Conservation (phyloP, 2,329 filamentous ascomycete species). For the Sarocladium oryzae region DNA sequence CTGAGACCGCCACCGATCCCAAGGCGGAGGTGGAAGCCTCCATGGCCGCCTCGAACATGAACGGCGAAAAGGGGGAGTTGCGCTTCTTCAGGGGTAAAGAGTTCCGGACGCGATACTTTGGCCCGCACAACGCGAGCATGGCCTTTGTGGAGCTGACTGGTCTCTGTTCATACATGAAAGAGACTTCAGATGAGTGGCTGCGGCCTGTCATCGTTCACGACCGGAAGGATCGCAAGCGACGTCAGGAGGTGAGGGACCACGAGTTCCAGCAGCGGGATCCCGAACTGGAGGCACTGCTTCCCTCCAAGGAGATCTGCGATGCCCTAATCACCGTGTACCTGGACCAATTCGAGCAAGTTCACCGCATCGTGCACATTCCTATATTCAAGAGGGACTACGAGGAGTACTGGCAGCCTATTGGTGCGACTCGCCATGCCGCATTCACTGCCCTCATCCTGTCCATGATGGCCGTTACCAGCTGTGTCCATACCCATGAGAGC, state of each 20-base stretch:
- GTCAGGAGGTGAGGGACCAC: constrained; percentile 45
- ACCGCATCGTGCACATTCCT: constrained; percentile 53
- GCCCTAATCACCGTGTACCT: constrained; percentile 44
- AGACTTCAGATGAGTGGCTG: constrained; percentile 56
- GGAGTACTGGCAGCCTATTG: constrained; percentile 44
- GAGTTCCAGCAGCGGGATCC: constrained; percentile 40
- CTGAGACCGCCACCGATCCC: constrained; percentile 20
- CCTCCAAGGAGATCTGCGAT: constrained; percentile 41
- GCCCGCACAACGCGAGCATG: constrained; percentile 54
- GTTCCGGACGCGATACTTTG: constrained; percentile 54
- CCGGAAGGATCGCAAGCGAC: constrained; percentile 48
- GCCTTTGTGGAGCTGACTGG: constrained; percentile 53
- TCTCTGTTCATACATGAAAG: constrained; percentile 54
- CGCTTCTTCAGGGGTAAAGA: constrained; percentile 53
- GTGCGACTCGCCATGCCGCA: constrained; percentile 39
- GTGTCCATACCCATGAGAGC: constrained; percentile 44
- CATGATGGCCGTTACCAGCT: constrained; percentile 54
- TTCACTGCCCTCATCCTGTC: constrained; percentile 53
- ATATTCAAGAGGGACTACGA: constrained; percentile 51
- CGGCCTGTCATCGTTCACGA: constrained; percentile 49
- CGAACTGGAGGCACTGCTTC: constrained; percentile 44
- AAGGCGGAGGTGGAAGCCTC: constrained; percentile 32
- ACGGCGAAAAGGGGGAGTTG: constrained; percentile 44
- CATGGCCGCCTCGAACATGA: constrained; percentile 31
- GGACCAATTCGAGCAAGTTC: constrained; percentile 48